Percentiles rank a stretch among this genome's conserved stretches.
Conservation (phyloP, 495 filamentous ascomycete species). For the Staphylotrichum tortipilum region DNA sequence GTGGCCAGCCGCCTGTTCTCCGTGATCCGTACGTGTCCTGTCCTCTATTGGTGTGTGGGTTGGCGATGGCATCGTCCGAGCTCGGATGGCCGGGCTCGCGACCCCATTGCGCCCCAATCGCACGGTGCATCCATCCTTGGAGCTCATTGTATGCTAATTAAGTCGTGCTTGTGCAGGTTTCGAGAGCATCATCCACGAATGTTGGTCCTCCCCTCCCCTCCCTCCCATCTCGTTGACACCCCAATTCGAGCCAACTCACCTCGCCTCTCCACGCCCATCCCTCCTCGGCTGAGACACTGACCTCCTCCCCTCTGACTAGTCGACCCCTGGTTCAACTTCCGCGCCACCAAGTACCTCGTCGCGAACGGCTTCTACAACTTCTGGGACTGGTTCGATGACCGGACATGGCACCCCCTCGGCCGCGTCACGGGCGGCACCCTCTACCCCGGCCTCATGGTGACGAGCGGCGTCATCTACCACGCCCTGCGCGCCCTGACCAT, state of each 20-base stretch:
- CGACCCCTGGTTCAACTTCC: slow-evolving; percentile 99
- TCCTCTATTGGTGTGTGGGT: not conserved
- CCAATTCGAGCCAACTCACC: too few relatives aligned
- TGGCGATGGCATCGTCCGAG: not conserved
- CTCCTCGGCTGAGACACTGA: slow-evolving; percentile 12
- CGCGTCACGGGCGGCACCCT: slow-evolving; percentile 97
- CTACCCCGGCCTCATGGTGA: slow-evolving; percentile 98
- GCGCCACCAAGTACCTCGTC: slow-evolving; percentile 95
- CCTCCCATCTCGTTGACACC: too few relatives aligned
- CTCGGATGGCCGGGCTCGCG: not conserved
- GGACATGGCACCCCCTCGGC: slow-evolving; percentile 99
- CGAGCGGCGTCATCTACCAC: slow-evolving; percentile 94
- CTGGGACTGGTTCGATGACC: slow-evolving; percentile 99
- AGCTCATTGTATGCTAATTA: slow-evolving; percentile 28
- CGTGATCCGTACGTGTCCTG: slow-evolving; percentile 73
- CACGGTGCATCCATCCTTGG: not conserved
- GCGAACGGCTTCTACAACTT: slow-evolving; percentile 97
- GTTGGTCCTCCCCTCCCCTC: slow-evolving; percentile 47
- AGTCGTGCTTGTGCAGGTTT: slow-evolving; percentile 54
- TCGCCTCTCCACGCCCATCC: slow-evolving; percentile 1
- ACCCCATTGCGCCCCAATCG: not conserved
- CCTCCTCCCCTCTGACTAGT: slow-evolving; percentile 55
- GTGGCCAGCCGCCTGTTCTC: slow-evolving; percentile 93
- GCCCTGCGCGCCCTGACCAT: slow-evolving; percentile 82
- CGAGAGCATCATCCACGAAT: slow-evolving; percentile 99